These are phyloP conservation scores for Fragaria iinumae DNA, from an alignment of 306 rosid genomes.

Conservation along the genomic window DNA sequence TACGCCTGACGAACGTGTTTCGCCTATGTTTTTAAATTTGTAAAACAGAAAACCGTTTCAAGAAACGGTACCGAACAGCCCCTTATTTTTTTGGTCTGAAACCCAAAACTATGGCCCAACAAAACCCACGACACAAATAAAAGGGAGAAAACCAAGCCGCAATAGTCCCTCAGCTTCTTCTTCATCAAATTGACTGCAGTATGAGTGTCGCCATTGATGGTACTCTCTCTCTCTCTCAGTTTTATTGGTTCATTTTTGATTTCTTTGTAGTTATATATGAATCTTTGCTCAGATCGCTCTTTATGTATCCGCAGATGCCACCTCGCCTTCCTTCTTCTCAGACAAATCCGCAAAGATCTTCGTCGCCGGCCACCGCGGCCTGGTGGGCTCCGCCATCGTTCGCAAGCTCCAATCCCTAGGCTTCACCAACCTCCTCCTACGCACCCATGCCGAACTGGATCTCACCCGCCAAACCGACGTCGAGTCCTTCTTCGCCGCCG, in stretches of 20 bases:
- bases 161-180: not conserved
- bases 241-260: not conserved
- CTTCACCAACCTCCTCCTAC: constrained; percentile 61
- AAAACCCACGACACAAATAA: not conserved
- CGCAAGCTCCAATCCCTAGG: constrained; percentile 71
- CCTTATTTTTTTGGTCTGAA: not conserved
- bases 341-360: constrained; percentile 84
- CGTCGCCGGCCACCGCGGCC: constrained; percentile 94
- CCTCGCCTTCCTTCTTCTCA: constrained; percentile 40
- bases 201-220: constrained; percentile 65
- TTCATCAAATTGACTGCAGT: not conserved
- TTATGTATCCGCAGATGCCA: constrained; percentile 24
- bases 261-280: not conserved
- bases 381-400: constrained; percentile 89
- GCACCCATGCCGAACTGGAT: constrained; percentile 74
- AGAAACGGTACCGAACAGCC: no score
- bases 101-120: not conserved
- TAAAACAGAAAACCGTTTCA: no score
- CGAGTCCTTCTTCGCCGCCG: constrained; percentile 76
- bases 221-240: constrained; percentile 26
- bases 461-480: constrained; percentile 84
- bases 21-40: no score
- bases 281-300: constrained; percentile 8
- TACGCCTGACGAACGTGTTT: no score
- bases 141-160: not conserved